Conservation (phyloP, 164 flowering plant genomes). For the Buxus sempervirens region DNA sequence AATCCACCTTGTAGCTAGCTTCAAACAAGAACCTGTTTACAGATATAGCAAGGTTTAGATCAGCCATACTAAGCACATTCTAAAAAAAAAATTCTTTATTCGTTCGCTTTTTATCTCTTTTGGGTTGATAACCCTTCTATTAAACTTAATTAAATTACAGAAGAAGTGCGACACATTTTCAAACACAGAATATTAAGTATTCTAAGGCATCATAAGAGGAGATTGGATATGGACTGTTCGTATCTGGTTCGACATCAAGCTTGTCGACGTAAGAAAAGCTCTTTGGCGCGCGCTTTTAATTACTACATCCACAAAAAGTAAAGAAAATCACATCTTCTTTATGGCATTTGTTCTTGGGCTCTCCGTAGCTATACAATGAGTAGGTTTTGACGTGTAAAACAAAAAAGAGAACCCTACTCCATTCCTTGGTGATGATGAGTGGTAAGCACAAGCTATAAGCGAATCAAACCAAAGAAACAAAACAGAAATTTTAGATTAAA, state of each 20-base stretch:
- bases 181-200: too few relatives aligned
- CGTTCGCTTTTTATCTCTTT: too few relatives aligned
- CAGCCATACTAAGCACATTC: too few relatives aligned
- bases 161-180: too few relatives aligned
- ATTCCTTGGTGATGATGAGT: slow-evolving; percentile 4
- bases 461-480: neutral
- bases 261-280: slow-evolving; percentile 7
- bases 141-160: too few relatives aligned
- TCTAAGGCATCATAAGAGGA: too few relatives aligned
- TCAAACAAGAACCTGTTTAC: too few relatives aligned
- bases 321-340: slow-evolving; percentile 13
- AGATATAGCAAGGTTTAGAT: too few relatives aligned
- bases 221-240: slow-evolving; percentile 10
- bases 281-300: neutral
- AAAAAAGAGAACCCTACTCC: neutral
- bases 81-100: too few relatives aligned
- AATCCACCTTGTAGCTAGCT: too few relatives aligned
- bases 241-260: slow-evolving; percentile 21
- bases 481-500: slow-evolving; percentile 2
- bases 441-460: neutral
- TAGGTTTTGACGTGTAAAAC: slow-evolving; percentile 26
- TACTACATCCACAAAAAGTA: slow-evolving; percentile 13
- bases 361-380: slow-evolving; percentile 8
- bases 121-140: too few relatives aligned
- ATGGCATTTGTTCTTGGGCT: slow-evolving; percentile 22